Evolutionary conservation across 495 filamentous ascomycete genomes (phyloP).

Genomic region (Neurospora intermedia): DNA sequence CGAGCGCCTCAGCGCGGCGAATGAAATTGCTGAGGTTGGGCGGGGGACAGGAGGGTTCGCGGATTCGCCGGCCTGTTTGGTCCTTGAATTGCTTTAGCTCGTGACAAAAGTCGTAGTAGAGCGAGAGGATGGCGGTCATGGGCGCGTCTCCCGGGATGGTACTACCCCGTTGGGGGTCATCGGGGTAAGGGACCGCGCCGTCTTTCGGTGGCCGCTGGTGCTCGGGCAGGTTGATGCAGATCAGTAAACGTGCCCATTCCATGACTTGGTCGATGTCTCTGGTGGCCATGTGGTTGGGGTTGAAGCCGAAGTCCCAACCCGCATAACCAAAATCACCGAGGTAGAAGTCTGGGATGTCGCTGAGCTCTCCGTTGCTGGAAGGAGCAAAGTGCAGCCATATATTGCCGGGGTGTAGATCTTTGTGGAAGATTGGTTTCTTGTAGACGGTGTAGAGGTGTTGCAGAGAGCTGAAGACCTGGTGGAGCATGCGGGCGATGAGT

Average conservation of each 20-base stretch:
- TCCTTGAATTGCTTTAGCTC: neutral
- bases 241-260: neutral
- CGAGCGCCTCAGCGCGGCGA: neutral
- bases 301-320: neutral
- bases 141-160: neutral
- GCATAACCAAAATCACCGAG: neutral
- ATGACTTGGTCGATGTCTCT: neutral
- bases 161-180: neutral
- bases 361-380: neutral
- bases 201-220: neutral
- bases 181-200: neutral
- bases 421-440: neutral
- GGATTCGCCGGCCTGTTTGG: neutral
- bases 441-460: constrained; percentile 3
- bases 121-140: neutral
- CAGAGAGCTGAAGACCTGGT: neutral
- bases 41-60: neutral
- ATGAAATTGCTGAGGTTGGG: neutral
- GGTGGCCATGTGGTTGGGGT: neutral
- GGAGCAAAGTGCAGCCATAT: neutral
- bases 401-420: neutral
- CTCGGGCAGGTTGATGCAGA: neutral
- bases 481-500: neutral
- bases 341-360: constrained; percentile 1
- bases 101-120: neutral